Percentiles rank a stretch among this genome's conserved stretches.
These are phyloP conservation scores for Dispira parvispora DNA, from an alignment of 192 early-diverging fungal genomes.

Conservation along the genomic window DNA sequence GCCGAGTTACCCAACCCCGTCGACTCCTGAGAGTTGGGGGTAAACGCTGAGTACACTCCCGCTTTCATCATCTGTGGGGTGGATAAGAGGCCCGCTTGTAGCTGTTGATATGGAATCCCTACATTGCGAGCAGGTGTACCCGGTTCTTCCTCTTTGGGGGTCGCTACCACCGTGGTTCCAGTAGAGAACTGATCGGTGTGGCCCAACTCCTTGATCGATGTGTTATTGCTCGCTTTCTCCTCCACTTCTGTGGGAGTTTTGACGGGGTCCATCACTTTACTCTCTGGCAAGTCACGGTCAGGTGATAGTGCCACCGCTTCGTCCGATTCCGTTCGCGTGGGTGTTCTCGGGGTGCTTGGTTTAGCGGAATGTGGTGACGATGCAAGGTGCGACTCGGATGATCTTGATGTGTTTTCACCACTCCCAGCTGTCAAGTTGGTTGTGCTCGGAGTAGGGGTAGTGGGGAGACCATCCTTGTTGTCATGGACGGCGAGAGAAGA, in stretches of 20 bases:
- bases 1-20: background rate
- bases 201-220: background rate
- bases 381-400: too few relatives aligned
- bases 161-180: background rate
- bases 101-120: background rate
- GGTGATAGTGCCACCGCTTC: background rate
- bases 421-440: too few relatives aligned
- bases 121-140: background rate
- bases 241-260: background rate
- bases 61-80: slow-evolving; percentile 3
- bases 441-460: too few relatives aligned
- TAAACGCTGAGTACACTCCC: slow-evolving; percentile 4
- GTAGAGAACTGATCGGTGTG: background rate
- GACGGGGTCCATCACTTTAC: background rate
- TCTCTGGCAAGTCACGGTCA: background rate
- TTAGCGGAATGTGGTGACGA: too few relatives aligned
- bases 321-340: too few relatives aligned
- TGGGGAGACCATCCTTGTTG: too few relatives aligned
- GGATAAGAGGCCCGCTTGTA: background rate
- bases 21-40: background rate
- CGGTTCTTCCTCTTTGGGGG: background rate
- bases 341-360: too few relatives aligned
- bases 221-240: background rate
- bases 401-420: too few relatives aligned
- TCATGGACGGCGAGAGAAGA: too few relatives aligned